These are phyloP conservation scores for Coccomyxa sp. DNA, from an alignment of 139 green algal species.

Conservation along the genomic window DNA sequence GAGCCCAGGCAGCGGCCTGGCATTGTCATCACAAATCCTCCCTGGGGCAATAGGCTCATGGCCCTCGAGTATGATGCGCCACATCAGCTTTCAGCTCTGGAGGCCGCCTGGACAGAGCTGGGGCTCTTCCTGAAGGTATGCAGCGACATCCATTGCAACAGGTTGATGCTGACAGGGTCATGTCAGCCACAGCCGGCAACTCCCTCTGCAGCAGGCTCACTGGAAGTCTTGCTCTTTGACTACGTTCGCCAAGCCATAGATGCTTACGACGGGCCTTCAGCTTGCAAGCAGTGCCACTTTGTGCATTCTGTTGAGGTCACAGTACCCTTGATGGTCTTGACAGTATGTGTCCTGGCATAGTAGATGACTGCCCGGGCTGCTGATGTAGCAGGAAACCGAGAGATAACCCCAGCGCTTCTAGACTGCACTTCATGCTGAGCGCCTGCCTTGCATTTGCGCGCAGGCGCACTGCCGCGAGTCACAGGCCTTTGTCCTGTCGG, in stretches of 20 bases:
- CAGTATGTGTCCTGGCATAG: not conserved
- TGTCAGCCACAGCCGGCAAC: not conserved
- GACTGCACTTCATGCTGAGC: not conserved
- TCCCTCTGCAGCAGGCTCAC: not conserved
- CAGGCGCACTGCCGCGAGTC: constrained; percentile 33
- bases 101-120: constrained; percentile 47
- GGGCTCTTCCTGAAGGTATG: constrained; percentile 55
- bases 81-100: constrained; percentile 19
- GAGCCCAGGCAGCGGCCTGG: constrained; percentile 28
- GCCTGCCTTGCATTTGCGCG: not conserved
- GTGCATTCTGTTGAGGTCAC: not conserved
- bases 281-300: not conserved
- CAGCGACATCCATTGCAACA: not conserved
- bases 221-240: not conserved
- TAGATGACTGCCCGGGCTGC: not conserved
- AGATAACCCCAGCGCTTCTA: not conserved
- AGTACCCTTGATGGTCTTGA: not conserved
- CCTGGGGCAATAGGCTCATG: constrained; percentile 75
- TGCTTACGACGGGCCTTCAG: not conserved
- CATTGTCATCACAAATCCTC: constrained; percentile 84
- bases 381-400: too few relatives aligned
- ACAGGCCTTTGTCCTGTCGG: constrained; percentile 55
- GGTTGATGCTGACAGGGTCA: not conserved
- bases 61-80: not conserved
- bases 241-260: not conserved